Conservation (phyloP, 805 yeast species). For the Candida odintsovae region DNA sequence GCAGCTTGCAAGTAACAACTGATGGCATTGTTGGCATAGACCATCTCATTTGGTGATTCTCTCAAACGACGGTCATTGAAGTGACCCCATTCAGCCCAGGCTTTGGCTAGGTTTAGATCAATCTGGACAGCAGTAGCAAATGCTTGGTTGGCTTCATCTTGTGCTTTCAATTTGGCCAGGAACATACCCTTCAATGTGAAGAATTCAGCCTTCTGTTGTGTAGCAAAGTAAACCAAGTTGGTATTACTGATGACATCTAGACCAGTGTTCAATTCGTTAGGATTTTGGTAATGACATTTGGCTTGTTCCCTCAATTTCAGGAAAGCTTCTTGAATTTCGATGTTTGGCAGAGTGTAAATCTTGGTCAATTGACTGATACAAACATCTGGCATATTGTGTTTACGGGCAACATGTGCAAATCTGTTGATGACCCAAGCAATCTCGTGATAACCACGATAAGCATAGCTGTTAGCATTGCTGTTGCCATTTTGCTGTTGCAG, state of each 20-base stretch:
- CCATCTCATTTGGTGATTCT: slow-evolving; percentile 74
- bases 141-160: slow-evolving; percentile 95
- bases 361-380: slow-evolving; percentile 89
- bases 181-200: slow-evolving; percentile 98
- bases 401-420: slow-evolving; percentile 97
- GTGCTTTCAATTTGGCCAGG: slow-evolving; percentile 80
- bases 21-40: slow-evolving; percentile 87
- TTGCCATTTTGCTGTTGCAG: slow-evolving; percentile 65
- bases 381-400: slow-evolving; percentile 95
- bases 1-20: slow-evolving; percentile 97
- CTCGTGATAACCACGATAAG: slow-evolving; percentile 96
- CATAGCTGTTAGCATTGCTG: slow-evolving; percentile 81
- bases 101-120: slow-evolving; percentile 89
- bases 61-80: slow-evolving; percentile 86
- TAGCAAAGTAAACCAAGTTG: slow-evolving; percentile 90
- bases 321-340: slow-evolving; percentile 97
- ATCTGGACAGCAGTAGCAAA: slow-evolving; percentile 97
- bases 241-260: slow-evolving; percentile 96
- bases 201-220: slow-evolving; percentile 97
- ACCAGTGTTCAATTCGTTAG: slow-evolving; percentile 88
- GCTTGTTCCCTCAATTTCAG: slow-evolving; percentile 95
- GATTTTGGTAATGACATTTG: slow-evolving; percentile 92
- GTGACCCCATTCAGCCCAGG: slow-evolving; percentile 99
- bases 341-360: slow-evolving; percentile 92
- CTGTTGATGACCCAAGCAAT: slow-evolving; percentile 98